Evolutionary conservation across 495 filamentous ascomycete species (phyloP), one percentile per base, ranked within the genome.

Genomic region (Aspergillus cavernicola): DNA sequence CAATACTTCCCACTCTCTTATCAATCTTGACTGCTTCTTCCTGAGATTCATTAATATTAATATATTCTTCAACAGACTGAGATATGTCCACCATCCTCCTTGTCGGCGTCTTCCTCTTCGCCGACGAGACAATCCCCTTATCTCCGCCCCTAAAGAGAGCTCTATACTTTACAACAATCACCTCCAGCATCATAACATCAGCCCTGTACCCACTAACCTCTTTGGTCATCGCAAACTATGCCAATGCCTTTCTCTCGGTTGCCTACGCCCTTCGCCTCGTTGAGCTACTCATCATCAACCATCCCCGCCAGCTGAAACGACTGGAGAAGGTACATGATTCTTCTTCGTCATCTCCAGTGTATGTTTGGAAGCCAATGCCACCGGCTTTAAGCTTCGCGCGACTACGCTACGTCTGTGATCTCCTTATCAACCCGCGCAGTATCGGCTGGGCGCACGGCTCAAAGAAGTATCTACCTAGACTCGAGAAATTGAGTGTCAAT

Each of bases 401-500:
- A 4, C 40, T 62, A 2, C 20, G 50, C 13, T 55, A 29, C 8
- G 38, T 55, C 12, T 58, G 38, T 5, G 52, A 62, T 32, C 49
- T 62, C 9, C 23, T 58, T 9, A 26, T 46, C 31, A 62, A 58
- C 40, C 59, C 55, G 6, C 55, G 59, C 31, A 52, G 41, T 12
- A 56, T 62, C 23, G 59, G 59, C 11, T 62, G 59, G 59, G 57
- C 32, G 18, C 41, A 62, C 22, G 52, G 59, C 8, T 53, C 59
- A 4, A 26, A 19, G 38, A 46, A 42, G 15, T 62, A 62, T 37
- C 44, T 53, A 16, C 59, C 52, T 13, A 1, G 11, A 10, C 19
- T 47, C 18, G 29, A 36, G 31, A 36, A n/a, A 33, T 3, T 33
- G 18, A 24, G 12, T 11, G 16, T 3, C 18, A 15, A 44, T 22